Evolutionary conservation across 306 rosid genomes (phyloP).

Genomic region (Vigna mungo): DNA sequence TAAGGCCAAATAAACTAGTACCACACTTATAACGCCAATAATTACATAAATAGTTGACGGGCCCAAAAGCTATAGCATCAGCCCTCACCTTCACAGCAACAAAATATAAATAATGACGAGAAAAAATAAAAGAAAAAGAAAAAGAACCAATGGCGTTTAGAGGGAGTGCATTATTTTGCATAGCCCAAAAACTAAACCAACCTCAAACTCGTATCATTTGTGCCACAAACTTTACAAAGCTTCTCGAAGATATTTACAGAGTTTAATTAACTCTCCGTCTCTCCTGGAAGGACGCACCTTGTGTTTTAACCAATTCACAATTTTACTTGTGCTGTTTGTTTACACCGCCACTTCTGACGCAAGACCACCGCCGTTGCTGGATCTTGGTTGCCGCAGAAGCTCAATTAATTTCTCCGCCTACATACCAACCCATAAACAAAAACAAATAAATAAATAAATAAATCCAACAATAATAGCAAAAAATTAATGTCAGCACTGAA

Average conservation of each 20-base stretch:
- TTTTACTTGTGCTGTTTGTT: conserved; percentile 3
- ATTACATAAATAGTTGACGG: conserved; percentile 8
- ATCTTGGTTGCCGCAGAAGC: conserved; percentile 96
- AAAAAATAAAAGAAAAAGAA: background rate
- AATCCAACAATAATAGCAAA: conserved; percentile 2
- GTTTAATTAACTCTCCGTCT: conserved; percentile 7
- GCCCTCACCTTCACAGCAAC: background rate
- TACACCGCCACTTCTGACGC: conserved; percentile 55
- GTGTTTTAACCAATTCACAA: conserved; percentile 26
- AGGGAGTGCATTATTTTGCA: conserved; percentile 21
- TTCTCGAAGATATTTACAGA: conserved; percentile 69
- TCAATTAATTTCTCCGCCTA: conserved; percentile 94
- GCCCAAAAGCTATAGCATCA: background rate
- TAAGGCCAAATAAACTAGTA: conserved; percentile 8
- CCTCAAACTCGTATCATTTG: conserved; percentile 46
- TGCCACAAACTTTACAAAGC: conserved; percentile 57
- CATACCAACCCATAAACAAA: conserved; percentile 31
- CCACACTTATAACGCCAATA: conserved; percentile 24
- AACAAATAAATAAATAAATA: background rate
- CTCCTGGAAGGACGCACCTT: conserved; percentile 23
- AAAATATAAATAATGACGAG: background rate
- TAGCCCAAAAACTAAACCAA: conserved; percentile 48
- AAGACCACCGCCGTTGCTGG: conserved; percentile 67
- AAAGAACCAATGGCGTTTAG: background rate
- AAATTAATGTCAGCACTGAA: background rate